phyloP scores from a whole-genome alignment of 1,284 basidiomycete genomes.

The Tremellales sp. region DNA sequence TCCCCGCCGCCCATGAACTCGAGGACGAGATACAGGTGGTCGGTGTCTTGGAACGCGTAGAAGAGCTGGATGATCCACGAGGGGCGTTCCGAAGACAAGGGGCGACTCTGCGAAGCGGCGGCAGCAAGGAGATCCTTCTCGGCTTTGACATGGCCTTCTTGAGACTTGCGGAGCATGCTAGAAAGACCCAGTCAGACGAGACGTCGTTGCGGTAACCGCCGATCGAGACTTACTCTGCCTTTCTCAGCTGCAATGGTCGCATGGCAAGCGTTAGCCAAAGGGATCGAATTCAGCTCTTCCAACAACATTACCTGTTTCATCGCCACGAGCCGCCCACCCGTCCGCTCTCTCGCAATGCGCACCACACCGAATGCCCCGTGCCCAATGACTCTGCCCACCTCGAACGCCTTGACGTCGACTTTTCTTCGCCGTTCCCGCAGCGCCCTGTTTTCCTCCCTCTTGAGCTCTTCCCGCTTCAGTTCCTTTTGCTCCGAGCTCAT shows the following conservation, averaged over 20 bases:
- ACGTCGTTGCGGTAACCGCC: neutral
- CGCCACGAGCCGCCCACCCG: constrained; percentile 76
- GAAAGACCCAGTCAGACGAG: constrained; percentile 7
- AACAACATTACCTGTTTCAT: constrained; percentile 78
- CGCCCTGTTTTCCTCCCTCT: constrained; percentile 81
- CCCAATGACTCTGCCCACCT: constrained; percentile 89
- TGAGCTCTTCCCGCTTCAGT: constrained; percentile 69
- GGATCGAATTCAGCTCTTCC: constrained; percentile 16
- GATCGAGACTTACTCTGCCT: constrained; percentile 60
- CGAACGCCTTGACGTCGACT: constrained; percentile 79
- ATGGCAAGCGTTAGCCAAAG: constrained; percentile 26
- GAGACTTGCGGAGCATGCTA: constrained; percentile 90
- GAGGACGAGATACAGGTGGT: constrained; percentile 88
- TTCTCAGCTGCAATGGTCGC: constrained; percentile 64
- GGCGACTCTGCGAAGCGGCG: constrained; percentile 50
- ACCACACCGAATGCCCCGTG: constrained; percentile 98
- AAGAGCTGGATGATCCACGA: constrained; percentile 92
- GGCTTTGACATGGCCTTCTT: constrained; percentile 66
- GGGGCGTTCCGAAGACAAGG: constrained; percentile 54
- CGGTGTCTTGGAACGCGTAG: constrained; percentile 74
- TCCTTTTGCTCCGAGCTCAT: constrained; percentile 68
- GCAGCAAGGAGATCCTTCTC: constrained; percentile 47
- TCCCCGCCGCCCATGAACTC: constrained; percentile 97
- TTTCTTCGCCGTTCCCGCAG: constrained; percentile 76
- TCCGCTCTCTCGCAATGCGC: constrained; percentile 77